A percentile compares a stretch with the other conserved stretches of the same genome.
These are phyloP conservation scores for Marchantia polymorpha DNA, from an alignment of 225 moss, liverwort and hornwort species.

Conservation along the genomic window DNA sequence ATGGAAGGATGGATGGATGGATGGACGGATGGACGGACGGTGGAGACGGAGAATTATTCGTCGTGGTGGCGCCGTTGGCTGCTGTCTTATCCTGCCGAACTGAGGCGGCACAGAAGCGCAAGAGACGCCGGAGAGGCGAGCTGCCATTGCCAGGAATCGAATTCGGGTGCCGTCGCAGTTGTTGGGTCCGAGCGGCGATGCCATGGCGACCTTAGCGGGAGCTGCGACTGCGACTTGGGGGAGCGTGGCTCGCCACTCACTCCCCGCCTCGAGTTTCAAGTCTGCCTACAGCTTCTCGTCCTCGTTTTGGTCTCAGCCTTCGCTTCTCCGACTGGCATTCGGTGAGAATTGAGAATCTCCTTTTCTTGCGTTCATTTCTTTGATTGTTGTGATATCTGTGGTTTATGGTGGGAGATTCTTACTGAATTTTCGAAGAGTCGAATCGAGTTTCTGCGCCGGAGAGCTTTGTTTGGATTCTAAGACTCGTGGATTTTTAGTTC, in stretches of 20 bases:
- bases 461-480: neutral
- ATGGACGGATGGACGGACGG: too few species aligned
- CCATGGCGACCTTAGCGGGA: constrained; percentile 36
- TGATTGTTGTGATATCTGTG: neutral
- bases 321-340: constrained; percentile 4
- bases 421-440: neutral
- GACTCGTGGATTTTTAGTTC: neutral
- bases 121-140: too few species aligned
- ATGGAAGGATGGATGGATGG: too few species aligned
- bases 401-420: neutral
- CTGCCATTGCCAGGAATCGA: too few species aligned
- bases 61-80: too few species aligned
- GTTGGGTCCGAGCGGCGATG: neutral
- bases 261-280: constrained; percentile 10
- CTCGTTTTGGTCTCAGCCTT: constrained; percentile 27
- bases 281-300: constrained; percentile 26
- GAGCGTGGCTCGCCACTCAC: constrained; percentile 24
- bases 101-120: too few species aligned
- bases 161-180: neutral
- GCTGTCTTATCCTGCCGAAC: too few species aligned
- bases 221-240: constrained; percentile 30
- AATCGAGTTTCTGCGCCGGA: too few species aligned
- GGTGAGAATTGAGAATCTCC: neutral
- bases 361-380: too few species aligned
- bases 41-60: too few species aligned